Conservation (phyloP, 2,329 filamentous ascomycete species). For the Talaromyces sp. region DNA sequence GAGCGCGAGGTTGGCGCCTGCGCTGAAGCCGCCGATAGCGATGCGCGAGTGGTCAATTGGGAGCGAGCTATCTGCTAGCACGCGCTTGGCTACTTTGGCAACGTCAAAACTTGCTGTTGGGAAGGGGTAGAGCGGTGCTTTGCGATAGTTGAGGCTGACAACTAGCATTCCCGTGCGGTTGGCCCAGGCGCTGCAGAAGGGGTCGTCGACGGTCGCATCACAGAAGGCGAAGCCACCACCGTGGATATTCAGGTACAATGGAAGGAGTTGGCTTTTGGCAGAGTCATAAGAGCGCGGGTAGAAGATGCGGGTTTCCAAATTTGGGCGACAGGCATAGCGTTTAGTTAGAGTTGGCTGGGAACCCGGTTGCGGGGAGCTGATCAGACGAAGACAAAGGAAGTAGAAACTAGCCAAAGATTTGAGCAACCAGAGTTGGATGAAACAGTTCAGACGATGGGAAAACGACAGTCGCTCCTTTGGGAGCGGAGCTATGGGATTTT, state of each 20-base stretch:
- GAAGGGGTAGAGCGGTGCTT: constrained; percentile 38
- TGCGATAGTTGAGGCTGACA: constrained; percentile 9
- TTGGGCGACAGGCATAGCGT: constrained; percentile 3
- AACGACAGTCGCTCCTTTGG: constrained; percentile 19
- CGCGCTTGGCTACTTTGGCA: constrained; percentile 46
- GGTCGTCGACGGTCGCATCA: constrained; percentile 6
- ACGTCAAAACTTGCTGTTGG: constrained; percentile 52
- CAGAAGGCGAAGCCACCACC: constrained; percentile 31
- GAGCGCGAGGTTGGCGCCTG: constrained; percentile 55
- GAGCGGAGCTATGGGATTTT: constrained; percentile 4
- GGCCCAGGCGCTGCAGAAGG: constrained; percentile 5
- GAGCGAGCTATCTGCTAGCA: constrained; percentile 49
- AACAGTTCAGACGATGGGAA: constrained; percentile 21
- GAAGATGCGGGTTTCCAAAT: constrained; percentile 6
- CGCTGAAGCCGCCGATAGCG: constrained; percentile 54
- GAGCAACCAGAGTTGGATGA: constrained; percentile 24
- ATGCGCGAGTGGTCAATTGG: constrained; percentile 50
- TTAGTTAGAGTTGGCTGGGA: constrained; percentile 4
- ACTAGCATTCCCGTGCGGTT: constrained; percentile 9
- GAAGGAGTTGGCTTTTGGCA: constrained; percentile 28
- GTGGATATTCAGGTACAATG: constrained; percentile 55
- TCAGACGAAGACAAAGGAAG: constrained; percentile 15
- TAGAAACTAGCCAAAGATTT: constrained; percentile 15
- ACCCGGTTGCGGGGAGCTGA: constrained; percentile 2
- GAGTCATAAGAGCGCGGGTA: constrained; percentile 19